phyloP scores from a whole-genome alignment of 2,329 filamentous ascomycete species.

The Penicillium sp. region DNA sequence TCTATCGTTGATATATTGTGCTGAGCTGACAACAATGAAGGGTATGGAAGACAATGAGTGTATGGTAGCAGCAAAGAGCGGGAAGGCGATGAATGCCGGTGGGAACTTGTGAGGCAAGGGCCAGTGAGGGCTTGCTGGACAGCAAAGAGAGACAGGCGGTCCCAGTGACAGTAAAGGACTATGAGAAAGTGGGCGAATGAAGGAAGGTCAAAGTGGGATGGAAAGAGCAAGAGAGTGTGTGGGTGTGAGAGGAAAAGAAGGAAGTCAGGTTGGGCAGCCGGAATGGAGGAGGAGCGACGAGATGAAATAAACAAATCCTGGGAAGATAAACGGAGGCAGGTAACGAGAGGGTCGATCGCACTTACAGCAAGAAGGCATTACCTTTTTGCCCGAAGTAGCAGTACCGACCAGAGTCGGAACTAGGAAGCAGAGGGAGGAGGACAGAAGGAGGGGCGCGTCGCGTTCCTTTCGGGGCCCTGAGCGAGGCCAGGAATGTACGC shows the following conservation, averaged over 20 bases:
- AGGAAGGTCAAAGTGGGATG: conserved; percentile 24
- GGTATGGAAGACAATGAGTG: neutral
- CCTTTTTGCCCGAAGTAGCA: conserved; percentile 32
- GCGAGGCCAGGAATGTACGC: conserved; percentile 49
- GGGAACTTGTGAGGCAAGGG: neutral
- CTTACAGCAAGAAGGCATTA: conserved; percentile 47
- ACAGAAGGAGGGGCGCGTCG: conserved; percentile 38
- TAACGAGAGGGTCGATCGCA: conserved; percentile 34
- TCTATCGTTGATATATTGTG: neutral
- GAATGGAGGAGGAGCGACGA: conserved; percentile 41
- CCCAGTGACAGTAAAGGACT: conserved; percentile 15
- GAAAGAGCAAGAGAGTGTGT: conserved; percentile 25
- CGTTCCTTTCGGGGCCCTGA: conserved; percentile 40
- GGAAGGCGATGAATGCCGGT: neutral
- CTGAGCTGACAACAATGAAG: conserved; percentile 16
- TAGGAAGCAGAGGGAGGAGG: conserved; percentile 19
- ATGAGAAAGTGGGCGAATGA: conserved; percentile 28
- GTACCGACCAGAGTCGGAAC: conserved; percentile 13
- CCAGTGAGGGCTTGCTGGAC: neutral
- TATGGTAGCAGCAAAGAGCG: neutral
- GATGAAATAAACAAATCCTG: conserved; percentile 48
- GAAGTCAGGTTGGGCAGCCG: conserved; percentile 33
- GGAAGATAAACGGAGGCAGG: conserved; percentile 34
- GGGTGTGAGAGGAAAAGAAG: conserved; percentile 30
- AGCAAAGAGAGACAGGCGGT: conserved; percentile 9